Evolutionary conservation across 225 moss, liverwort and hornwort genomes (phyloP).

Genomic region (Anthoceros angustus): DNA sequence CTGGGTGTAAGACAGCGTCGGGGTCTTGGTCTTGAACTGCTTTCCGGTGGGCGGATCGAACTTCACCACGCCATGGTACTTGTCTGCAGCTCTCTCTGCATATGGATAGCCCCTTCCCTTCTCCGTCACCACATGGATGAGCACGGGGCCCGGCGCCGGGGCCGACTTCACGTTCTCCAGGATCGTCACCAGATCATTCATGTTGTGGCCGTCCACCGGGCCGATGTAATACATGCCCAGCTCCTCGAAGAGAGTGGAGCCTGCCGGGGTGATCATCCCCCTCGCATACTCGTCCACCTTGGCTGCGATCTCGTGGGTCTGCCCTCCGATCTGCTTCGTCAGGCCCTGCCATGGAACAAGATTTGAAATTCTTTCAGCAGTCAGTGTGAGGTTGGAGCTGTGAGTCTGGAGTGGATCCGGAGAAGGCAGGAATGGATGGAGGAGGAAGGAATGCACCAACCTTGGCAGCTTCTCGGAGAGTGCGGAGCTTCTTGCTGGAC

Average conservation of each 20-base stretch:
- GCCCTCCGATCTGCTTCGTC: slow-evolving; percentile 28
- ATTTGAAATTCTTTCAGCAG: neutral
- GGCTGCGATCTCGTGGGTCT: slow-evolving; percentile 14
- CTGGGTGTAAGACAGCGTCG: slow-evolving; percentile 18
- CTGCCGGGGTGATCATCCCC: slow-evolving; percentile 21
- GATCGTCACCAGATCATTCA: slow-evolving; percentile 22
- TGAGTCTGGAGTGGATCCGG: neutral
- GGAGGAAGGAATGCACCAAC: neutral
- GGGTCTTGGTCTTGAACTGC: slow-evolving; percentile 18
- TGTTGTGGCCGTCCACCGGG: slow-evolving; percentile 29
- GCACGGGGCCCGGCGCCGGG: slow-evolving; percentile 19
- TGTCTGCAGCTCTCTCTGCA: slow-evolving; percentile 24
- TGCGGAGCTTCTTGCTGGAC: slow-evolving; percentile 19
- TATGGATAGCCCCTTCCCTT: slow-evolving; percentile 31
- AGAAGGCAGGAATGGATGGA: neutral
- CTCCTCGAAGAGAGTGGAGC: slow-evolving; percentile 27
- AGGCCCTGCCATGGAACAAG: slow-evolving; percentile 11
- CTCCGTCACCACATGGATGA: slow-evolving; percentile 26
- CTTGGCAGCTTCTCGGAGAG: slow-evolving; percentile 21
- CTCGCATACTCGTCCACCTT: slow-evolving; percentile 30
- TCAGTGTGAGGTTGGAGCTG: neutral
- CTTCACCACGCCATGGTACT: slow-evolving; percentile 30
- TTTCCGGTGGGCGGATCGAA: slow-evolving; percentile 28
- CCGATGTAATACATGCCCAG: slow-evolving; percentile 32
- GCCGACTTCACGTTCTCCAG: slow-evolving; percentile 16